Percentiles rank a stretch among this genome's conserved stretches.
phyloP scores from a whole-genome alignment of 805 yeast genomes.

The Martiniozyma abietophila region DNA sequence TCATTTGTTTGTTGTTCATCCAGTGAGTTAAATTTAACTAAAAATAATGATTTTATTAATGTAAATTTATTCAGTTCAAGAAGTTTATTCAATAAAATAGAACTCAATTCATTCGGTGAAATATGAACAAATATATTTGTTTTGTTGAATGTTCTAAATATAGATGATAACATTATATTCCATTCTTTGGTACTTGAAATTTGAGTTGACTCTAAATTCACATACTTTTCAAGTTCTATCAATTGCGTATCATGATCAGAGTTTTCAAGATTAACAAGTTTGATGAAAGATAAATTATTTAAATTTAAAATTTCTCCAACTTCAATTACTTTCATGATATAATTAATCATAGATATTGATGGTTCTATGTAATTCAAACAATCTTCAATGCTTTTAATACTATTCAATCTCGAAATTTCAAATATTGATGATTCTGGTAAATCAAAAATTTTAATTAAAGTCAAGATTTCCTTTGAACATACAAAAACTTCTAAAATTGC shows the following conservation, averaged over 20 bases:
- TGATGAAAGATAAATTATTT: constrained; percentile 19
- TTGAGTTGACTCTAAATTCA: constrained; percentile 18
- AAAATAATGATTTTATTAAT: constrained; percentile 13
- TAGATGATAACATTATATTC: constrained; percentile 20
- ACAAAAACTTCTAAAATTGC: constrained; percentile 19
- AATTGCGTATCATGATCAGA: constrained; percentile 15
- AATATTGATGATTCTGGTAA: constrained; percentile 5
- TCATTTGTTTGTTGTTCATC: constrained; percentile 8
- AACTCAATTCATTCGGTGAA: constrained; percentile 14
- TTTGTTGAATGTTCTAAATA: constrained; percentile 21
- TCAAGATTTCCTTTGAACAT: constrained; percentile 21
- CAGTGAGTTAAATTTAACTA: constrained; percentile 16
- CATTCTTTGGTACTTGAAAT: constrained; percentile 17
- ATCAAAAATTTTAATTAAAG: constrained; percentile 11
- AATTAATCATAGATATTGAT: constrained; percentile 12
- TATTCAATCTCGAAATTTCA: not conserved
- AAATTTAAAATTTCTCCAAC: constrained; percentile 22
- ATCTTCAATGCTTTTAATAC: constrained; percentile 2
- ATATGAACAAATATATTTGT: constrained; percentile 22
- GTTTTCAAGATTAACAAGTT: constrained; percentile 17
- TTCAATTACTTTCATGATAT: constrained; percentile 17
- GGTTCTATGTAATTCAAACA: constrained; percentile 9
- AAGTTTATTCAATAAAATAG: constrained; percentile 16
- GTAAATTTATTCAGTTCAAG: constrained; percentile 17
- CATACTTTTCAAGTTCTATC: constrained; percentile 19